A percentile compares a stretch with the other conserved stretches of the same genome.
Conservation (phyloP, 1,139 yeast genomes). For the Candida tropicalis region DNA sequence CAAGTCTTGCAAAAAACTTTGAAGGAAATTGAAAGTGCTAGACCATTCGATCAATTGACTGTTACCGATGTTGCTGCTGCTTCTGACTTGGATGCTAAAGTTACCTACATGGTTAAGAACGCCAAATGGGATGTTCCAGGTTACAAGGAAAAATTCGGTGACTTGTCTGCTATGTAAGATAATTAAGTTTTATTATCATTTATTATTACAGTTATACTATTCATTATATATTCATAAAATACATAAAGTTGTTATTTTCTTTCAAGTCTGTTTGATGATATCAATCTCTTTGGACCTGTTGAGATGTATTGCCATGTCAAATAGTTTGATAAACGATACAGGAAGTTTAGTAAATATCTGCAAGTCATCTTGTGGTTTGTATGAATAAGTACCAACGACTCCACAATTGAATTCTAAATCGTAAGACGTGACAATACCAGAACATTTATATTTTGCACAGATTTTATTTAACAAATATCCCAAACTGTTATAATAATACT, state of each 20-base stretch:
- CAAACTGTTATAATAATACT: slow-evolving; percentile 22
- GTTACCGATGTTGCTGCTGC: slow-evolving; percentile 95
- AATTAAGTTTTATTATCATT: not conserved
- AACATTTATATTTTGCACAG: slow-evolving; percentile 27
- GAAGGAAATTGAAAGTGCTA: slow-evolving; percentile 91
- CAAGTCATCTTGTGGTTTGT: slow-evolving; percentile 8
- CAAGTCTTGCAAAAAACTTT: slow-evolving; percentile 84
- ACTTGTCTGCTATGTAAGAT: slow-evolving; percentile 83
- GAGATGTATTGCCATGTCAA: slow-evolving; percentile 20
- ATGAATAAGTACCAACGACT: slow-evolving; percentile 6
- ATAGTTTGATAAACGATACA: slow-evolving; percentile 16
- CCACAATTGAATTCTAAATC: slow-evolving; percentile 36
- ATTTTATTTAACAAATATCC: slow-evolving; percentile 14
- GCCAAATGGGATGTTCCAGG: slow-evolving; percentile 99
- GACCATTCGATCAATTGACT: slow-evolving; percentile 97
- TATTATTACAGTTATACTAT: not conserved
- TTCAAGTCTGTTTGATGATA: too few species aligned
- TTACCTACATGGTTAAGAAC: slow-evolving; percentile 90
- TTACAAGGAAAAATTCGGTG: slow-evolving; percentile 96
- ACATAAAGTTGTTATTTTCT: slow-evolving; percentile 8
- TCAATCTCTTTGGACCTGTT: slow-evolving; percentile 8
- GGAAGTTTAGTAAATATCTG: slow-evolving; percentile 20
- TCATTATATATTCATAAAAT: slow-evolving; percentile 1
- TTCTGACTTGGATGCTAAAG: slow-evolving; percentile 97
- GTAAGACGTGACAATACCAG: slow-evolving; percentile 38